phyloP scores from a whole-genome alignment of 345 rosid species.

The Cardamine resedifolia region DNA sequence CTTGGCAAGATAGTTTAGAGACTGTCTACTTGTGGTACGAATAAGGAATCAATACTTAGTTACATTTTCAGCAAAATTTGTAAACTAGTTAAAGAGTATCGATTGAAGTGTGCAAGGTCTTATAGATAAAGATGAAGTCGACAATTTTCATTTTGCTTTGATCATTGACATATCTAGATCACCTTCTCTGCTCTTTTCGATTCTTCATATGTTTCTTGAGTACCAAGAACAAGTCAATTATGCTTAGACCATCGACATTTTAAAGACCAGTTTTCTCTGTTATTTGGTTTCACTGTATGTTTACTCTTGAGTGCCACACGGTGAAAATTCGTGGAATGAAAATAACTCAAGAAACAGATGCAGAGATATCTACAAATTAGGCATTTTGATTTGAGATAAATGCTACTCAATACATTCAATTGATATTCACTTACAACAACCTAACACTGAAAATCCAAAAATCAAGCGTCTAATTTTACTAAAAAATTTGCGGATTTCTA shows the following conservation, averaged over 20 bases:
- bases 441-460: too few species aligned
- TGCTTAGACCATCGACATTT: too few species aligned
- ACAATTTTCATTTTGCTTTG: not conserved
- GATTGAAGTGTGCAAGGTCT: too few species aligned
- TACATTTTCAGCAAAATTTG: too few species aligned
- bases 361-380: not conserved
- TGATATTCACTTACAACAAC: too few species aligned
- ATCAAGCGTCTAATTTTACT: too few species aligned
- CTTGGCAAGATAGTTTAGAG: not conserved
- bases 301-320: not conserved
- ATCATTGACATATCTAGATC: not conserved
- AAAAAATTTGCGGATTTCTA: too few species aligned
- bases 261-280: too few species aligned
- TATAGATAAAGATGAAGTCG: not conserved
- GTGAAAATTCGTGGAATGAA: not conserved
- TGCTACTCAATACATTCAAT: too few species aligned
- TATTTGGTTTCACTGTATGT: not conserved
- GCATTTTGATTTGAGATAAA: too few species aligned
- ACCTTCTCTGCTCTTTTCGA: too few species aligned
- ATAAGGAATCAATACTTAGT: not conserved
- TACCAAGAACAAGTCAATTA: not conserved
- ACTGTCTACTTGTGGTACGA: not conserved
- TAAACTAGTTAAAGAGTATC: too few species aligned
- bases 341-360: not conserved
- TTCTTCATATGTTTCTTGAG: not conserved